A percentile compares a stretch with the other conserved stretches of the same genome.
These are phyloP conservation scores for Carex littledalei DNA, from an alignment of 176 grass and related monocot genomes.

Conservation along the genomic window DNA sequence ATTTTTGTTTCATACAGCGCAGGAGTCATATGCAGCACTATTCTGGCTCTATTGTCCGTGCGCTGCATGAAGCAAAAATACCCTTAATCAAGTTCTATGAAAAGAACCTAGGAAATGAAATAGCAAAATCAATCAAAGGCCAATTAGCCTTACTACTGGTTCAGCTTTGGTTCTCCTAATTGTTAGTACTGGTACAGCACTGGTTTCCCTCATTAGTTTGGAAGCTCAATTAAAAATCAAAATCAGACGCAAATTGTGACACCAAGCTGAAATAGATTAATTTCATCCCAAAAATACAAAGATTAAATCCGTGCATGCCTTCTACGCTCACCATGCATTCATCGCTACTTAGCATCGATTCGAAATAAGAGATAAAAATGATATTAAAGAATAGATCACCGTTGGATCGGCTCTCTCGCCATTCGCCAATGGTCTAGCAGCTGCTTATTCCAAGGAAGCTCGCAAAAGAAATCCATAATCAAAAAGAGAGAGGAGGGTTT, in stretches of 20 bases:
- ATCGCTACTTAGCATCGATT: background rate
- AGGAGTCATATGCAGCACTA: too few relatives aligned
- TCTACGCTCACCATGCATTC: background rate
- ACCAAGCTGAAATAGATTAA: background rate
- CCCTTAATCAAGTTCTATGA: background rate
- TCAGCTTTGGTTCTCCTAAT: background rate
- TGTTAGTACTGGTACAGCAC: background rate
- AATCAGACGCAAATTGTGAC: background rate
- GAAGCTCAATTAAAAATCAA: background rate
- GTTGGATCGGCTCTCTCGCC: background rate
- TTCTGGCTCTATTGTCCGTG: too few relatives aligned
- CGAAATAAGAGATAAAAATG: background rate
- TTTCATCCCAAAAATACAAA: background rate
- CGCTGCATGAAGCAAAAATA: too few relatives aligned
- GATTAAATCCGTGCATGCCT: background rate
- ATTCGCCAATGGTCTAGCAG: background rate
- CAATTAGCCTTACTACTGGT: background rate
- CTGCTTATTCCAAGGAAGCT: background rate
- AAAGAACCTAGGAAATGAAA: background rate
- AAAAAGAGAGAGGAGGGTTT: background rate
- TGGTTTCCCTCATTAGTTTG: background rate
- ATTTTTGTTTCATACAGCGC: too few relatives aligned
- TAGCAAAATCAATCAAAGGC: background rate
- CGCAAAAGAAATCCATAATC: background rate
- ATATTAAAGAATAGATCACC: background rate